Evolutionary conservation across 2,329 filamentous ascomycete genomes (phyloP), one percentile per base, ranked within the genome.

Genomic region (Bipolaris bicolor): DNA sequence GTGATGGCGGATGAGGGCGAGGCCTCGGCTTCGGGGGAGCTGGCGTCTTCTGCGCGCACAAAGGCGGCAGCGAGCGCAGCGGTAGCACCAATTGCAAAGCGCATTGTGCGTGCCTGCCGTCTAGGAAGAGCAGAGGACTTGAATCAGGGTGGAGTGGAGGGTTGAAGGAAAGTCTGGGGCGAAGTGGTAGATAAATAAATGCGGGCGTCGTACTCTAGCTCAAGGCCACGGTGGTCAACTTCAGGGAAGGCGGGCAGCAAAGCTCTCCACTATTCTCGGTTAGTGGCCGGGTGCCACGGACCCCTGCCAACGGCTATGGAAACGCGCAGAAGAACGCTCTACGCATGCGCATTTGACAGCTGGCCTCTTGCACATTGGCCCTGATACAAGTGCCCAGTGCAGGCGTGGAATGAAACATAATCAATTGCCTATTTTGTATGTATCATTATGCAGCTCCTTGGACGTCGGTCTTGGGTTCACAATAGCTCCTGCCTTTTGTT

Each of bases 81-180:
- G 67, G 90, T 86, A 67, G 89, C 89, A 72, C 92, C 86, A 74
- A 90, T 86, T 77, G 90, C 83, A 81, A 96, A 87, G 87, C 74
- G 73, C 74, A 76, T 76, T 64, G 65, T 72, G 62, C 60, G 60
- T 69, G 64, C 70, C 70, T 74, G 62, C 70, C 68, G 67, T 73
- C 62, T 64, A 61, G 34, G 47, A 49, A 67, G 66, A 67, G 62
- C 66, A 70, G 67, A 68, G 69, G 69, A 67, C 65, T 72, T 70
- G 50, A 31, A 47, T 53, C 49, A 58, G 55, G 58, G 56, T 56
- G 57, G 57, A 54, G 55, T 57, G 55, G 61, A 65, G 58, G 37
- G 22, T 63, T 57, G 60, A 45, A 49, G 50, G 11, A 37, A 52
- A 45, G 61, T 61, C 60, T 63, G 63, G 67, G 63, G 60, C 61